Base-by-base conservation (phyloP, 257 asterid genomes). In the Fraxinus anomala region DNA sequence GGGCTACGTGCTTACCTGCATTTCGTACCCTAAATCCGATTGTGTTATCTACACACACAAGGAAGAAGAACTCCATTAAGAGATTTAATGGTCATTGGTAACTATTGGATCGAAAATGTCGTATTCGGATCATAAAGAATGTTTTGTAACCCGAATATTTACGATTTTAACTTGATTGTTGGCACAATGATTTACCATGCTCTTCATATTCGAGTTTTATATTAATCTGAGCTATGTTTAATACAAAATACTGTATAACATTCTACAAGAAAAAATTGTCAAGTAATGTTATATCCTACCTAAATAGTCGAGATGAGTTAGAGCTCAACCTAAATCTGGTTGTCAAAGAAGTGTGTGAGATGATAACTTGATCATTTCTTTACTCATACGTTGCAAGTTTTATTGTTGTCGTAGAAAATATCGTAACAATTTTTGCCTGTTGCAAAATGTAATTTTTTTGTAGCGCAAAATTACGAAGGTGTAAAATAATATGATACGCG, bases 1-100 rank as follows among this genome's bases (percentile, higher is more conserved):
- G 70, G 89, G 89, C 3, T 88, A 76, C 9, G 28, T 84, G 0
- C 83, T 85, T 14, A 83, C 88, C 14, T 88, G 89, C 40, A 71
- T 86, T 19, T 80, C 88, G 4, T 83, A 76, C 39, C 91, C 91
- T 0, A 80, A 19, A 75, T 82, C 89, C 0, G 86, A 88, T 42
- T 83, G 79, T 49, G 87, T 83, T n/a, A 63, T 88, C 68, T 28
- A 78, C 23, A 88, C 89, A 3, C 89, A 88, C 80, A 85, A 73
- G 82, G 91, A 83, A 34, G 85, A 80, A 68, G 83, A 88, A 4
- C 78, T 88, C 47, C 63, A 77, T 70, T 87, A 76, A 80, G 3
- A 6, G n/a, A 71, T 51, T 8, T 1, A 1, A 19, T 1, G 66
- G 26, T 56, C 66, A 56, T 56, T 56, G 1, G 28, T 6, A 3